phyloP scores from a whole-genome alignment of 352 stramenopile genomes.

The Phytophthora podocarpi region DNA sequence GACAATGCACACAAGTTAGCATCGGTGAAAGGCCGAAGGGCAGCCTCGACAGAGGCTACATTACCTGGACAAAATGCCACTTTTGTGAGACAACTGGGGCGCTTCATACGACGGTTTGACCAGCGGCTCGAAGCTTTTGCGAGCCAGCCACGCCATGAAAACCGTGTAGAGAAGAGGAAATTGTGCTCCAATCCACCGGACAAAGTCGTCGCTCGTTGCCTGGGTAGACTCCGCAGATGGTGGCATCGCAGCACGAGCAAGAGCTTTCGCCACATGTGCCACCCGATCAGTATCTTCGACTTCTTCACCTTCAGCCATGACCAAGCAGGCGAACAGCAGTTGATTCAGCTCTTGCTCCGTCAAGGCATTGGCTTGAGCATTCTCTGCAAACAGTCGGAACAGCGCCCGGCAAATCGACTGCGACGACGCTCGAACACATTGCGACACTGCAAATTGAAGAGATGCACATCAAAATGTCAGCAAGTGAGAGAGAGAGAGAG shows the following conservation, averaged over 20 bases:
- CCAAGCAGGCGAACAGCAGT: slow-evolving; percentile 53
- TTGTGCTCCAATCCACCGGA: slow-evolving; percentile 62
- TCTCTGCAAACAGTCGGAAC: slow-evolving; percentile 59
- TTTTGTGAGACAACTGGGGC: slow-evolving; percentile 60
- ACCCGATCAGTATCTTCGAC: slow-evolving; percentile 37
- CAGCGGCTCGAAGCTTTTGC: slow-evolving; percentile 54
- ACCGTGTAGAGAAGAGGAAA: slow-evolving; percentile 78
- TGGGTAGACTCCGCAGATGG: slow-evolving; percentile 22
- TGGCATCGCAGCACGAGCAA: slow-evolving; percentile 49
- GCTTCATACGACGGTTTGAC: slow-evolving; percentile 56
- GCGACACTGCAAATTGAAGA: slow-evolving; percentile 51
- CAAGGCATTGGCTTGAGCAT: slow-evolving; percentile 30
- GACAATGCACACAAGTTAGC: not conserved
- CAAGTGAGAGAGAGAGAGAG: not conserved
- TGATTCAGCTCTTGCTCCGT: slow-evolving; percentile 48
- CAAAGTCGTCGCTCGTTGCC: slow-evolving; percentile 58
- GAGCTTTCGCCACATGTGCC: slow-evolving; percentile 41
- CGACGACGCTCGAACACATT: slow-evolving; percentile 69
- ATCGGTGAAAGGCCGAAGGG: not conserved
- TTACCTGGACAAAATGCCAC: slow-evolving; percentile 75
- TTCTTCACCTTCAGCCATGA: slow-evolving; percentile 55
- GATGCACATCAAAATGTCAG: slow-evolving; percentile 1
- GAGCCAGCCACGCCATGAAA: slow-evolving; percentile 76
- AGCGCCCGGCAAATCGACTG: slow-evolving; percentile 58
- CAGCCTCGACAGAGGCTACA: not conserved